phyloP scores from a whole-genome alignment of 2,329 filamentous ascomycete species.

The Xylariaceae sp. region DNA sequence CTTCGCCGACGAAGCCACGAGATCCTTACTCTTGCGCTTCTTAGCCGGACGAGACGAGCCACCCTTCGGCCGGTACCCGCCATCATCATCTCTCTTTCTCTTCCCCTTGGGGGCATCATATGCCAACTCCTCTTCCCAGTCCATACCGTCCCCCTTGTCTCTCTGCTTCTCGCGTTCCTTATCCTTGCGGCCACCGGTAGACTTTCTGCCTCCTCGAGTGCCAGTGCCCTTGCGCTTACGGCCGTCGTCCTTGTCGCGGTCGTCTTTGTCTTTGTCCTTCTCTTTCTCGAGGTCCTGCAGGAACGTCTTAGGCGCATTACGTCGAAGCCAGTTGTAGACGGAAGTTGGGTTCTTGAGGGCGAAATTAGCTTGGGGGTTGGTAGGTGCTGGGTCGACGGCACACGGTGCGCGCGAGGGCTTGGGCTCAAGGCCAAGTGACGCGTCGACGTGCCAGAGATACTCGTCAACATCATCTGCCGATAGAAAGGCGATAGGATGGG shows the following conservation, averaged over 20 bases:
- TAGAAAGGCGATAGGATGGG: slow-evolving; percentile 62
- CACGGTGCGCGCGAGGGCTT: slow-evolving; percentile 50
- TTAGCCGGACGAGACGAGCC: slow-evolving; percentile 51
- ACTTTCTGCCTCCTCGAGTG: slow-evolving; percentile 39
- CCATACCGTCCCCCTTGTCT: slow-evolving; percentile 34
- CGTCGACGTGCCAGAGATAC: slow-evolving; percentile 65
- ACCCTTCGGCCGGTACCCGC: slow-evolving; percentile 56
- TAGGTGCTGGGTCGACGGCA: slow-evolving; percentile 32
- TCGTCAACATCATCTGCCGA: slow-evolving; percentile 69
- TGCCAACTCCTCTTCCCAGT: slow-evolving; percentile 36
- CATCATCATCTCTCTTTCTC: slow-evolving; percentile 56
- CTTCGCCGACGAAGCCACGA: slow-evolving; percentile 15
- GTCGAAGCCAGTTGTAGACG: slow-evolving; percentile 92
- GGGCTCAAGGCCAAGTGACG: slow-evolving; percentile 40
- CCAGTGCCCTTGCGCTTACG: slow-evolving; percentile 30
- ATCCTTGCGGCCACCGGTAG: slow-evolving; percentile 31
- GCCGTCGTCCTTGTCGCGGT: slow-evolving; percentile 33
- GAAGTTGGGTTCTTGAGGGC: slow-evolving; percentile 77
- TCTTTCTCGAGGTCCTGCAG: slow-evolving; percentile 66
- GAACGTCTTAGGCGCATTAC: slow-evolving; percentile 80
- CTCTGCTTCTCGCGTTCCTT: slow-evolving; percentile 25
- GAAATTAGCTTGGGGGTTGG: slow-evolving; percentile 38
- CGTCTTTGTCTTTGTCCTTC: slow-evolving; percentile 39
- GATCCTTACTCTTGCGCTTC: slow-evolving; percentile 54
- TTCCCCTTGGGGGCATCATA: slow-evolving; percentile 46